Conservation (phyloP, 805 yeast species). For the Candida pini region DNA sequence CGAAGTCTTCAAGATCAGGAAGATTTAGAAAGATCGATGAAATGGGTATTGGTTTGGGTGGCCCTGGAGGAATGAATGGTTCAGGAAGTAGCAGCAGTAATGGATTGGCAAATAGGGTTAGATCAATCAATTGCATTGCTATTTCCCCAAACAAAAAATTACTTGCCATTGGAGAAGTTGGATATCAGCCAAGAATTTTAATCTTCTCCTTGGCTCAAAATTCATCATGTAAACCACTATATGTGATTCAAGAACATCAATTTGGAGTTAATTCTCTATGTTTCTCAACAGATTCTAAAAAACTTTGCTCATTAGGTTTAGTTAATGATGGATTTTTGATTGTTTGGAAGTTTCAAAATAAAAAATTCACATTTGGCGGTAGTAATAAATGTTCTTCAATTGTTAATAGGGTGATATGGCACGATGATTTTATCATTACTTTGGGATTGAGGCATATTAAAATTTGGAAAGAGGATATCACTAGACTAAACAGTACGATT, state of each 20-base stretch:
- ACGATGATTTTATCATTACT: slow-evolving; percentile 42
- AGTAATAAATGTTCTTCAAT: slow-evolving; percentile 60
- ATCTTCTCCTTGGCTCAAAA: slow-evolving; percentile 52
- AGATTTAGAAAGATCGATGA: slow-evolving; percentile 16
- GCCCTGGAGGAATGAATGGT: too few relatives aligned
- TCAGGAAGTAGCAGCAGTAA: too few relatives aligned
- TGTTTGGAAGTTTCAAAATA: slow-evolving; percentile 44
- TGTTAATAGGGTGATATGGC: slow-evolving; percentile 54
- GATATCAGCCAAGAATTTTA: slow-evolving; percentile 61
- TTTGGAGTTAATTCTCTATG: slow-evolving; percentile 54
- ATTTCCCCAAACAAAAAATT: slow-evolving; percentile 48
- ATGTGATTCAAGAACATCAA: slow-evolving; percentile 53
- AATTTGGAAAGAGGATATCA: slow-evolving; percentile 42
- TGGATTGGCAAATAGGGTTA: slow-evolving; percentile 32
- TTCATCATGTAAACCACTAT: slow-evolving; percentile 43
- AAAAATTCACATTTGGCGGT: slow-evolving; percentile 32
- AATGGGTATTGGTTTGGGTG: too few relatives aligned
- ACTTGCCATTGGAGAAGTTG: slow-evolving; percentile 67
- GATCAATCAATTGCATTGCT: slow-evolving; percentile 52
- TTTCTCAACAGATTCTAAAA: slow-evolving; percentile 55
- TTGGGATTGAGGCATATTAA: slow-evolving; percentile 58
- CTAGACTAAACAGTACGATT: slow-evolving; percentile 8
- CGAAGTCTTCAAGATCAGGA: slow-evolving; percentile 5
- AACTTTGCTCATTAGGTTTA: slow-evolving; percentile 58
- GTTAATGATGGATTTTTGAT: slow-evolving; percentile 63